Conservation (phyloP, 75 land plant genomes). For the Ceratopteris richardii region DNA sequence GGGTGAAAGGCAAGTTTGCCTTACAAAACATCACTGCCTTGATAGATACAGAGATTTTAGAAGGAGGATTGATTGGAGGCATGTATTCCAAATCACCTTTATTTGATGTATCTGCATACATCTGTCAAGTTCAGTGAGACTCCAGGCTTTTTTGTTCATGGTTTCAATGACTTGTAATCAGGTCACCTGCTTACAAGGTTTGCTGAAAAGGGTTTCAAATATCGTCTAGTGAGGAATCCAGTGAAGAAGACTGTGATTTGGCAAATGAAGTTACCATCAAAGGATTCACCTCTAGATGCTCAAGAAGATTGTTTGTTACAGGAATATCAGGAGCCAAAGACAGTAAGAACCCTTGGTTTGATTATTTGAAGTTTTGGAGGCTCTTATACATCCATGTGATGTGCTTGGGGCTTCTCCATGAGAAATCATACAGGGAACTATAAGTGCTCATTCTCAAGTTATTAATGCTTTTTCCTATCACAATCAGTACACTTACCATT, state of each 20-base stretch:
- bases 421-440: no score
- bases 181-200: slow-evolving; percentile 76
- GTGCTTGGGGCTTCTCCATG: no score
- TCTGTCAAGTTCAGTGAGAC: background rate
- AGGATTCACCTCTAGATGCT: slow-evolving; percentile 29
- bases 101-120: background rate
- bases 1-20: slow-evolving; percentile 97
- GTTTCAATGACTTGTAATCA: slow-evolving; percentile 21
- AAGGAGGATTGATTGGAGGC: slow-evolving; percentile 75
- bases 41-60: slow-evolving; percentile 76
- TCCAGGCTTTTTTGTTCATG: no score
- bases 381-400: no score
- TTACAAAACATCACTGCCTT: slow-evolving; percentile 60
- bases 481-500: no score
- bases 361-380: no score
- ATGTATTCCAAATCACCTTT: slow-evolving; percentile 1
- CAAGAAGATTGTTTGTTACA: slow-evolving; percentile 9
- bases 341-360: no score
- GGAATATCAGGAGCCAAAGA: slow-evolving; percentile 13
- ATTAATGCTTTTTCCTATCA: no score
- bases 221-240: slow-evolving; percentile 63
- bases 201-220: slow-evolving; percentile 69
- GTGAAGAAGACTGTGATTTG: slow-evolving; percentile 67
- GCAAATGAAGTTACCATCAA: slow-evolving; percentile 70
- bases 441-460: no score